phyloP scores from a whole-genome alignment of 2,329 filamentous ascomycete species.

The Talaromyces marneffei region DNA sequence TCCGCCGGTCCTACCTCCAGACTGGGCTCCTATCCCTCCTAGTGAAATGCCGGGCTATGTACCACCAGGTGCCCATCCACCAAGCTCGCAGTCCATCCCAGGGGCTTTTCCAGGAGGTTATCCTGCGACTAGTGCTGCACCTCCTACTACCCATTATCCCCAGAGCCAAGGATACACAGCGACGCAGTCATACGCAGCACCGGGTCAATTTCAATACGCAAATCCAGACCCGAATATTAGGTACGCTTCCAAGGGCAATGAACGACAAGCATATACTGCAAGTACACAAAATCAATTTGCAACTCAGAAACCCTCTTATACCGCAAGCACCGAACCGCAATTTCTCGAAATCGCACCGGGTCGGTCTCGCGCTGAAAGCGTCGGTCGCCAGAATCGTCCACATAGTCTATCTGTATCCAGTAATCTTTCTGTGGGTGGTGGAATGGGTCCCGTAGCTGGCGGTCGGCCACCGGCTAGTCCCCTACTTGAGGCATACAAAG shows the following conservation, averaged over 20 bases:
- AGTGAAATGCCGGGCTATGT: constrained; percentile 39
- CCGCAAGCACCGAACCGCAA: constrained; percentile 24
- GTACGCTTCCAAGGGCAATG: constrained; percentile 21
- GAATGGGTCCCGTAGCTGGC: constrained; percentile 25
- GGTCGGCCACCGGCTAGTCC: constrained; percentile 67
- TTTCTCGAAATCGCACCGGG: constrained; percentile 30
- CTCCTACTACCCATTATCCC: constrained; percentile 3
- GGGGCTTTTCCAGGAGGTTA: constrained; percentile 14
- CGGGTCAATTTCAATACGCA: constrained; percentile 34
- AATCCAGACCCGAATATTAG: constrained; percentile 36
- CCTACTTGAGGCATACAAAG: constrained; percentile 83
- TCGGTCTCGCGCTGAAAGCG: constrained; percentile 12
- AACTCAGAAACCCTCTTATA: constrained; percentile 23
- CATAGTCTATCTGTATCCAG: constrained; percentile 35
- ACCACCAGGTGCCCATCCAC: constrained; percentile 31
- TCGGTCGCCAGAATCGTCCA: constrained; percentile 17
- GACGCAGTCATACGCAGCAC: constrained; percentile 27
- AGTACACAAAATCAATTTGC: constrained; percentile 25
- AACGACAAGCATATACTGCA: constrained; percentile 21
- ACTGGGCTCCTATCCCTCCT: constrained; percentile 37
- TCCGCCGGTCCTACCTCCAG: constrained; percentile 19
- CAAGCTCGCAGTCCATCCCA: constrained; percentile 9
- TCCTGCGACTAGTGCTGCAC: constrained; percentile 1
- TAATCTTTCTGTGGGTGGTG: constrained; percentile 33
- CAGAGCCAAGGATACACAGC: constrained; percentile 6